phyloP scores from a whole-genome alignment of 345 rosid species.

The Mallotus nudiflorus region DNA sequence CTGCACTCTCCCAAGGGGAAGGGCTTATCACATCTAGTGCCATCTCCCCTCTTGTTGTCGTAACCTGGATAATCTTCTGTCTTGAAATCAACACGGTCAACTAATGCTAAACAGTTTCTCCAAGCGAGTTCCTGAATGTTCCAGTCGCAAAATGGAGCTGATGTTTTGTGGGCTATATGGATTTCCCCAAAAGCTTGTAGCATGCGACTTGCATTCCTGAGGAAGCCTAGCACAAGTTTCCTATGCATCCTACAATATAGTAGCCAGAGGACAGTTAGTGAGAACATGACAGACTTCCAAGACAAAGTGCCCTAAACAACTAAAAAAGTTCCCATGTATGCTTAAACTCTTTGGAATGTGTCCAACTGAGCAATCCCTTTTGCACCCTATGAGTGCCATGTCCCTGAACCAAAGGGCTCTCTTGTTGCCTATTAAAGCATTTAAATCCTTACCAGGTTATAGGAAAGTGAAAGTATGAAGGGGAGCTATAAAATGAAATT shows the following conservation, averaged over 20 bases:
- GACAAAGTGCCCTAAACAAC: slow-evolving; percentile 5
- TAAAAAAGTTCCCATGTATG: neutral
- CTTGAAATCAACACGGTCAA: slow-evolving; percentile 28
- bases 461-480: neutral
- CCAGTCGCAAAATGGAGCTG: slow-evolving; percentile 49
- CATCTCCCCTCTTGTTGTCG: slow-evolving; percentile 52
- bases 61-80: slow-evolving; percentile 49
- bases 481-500: neutral
- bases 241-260: slow-evolving; percentile 46
- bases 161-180: slow-evolving; percentile 61
- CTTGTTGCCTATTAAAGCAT: too few species aligned
- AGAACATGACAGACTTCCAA: neutral
- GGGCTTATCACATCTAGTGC: slow-evolving; percentile 43
- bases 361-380: neutral
- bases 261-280: neutral
- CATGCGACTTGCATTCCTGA: slow-evolving; percentile 45
- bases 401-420: too few species aligned
- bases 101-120: slow-evolving; percentile 31
- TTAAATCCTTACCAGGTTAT: neutral
- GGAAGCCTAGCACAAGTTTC: slow-evolving; percentile 42
- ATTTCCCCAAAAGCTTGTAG: slow-evolving; percentile 45
- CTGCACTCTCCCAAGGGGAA: slow-evolving; percentile 50
- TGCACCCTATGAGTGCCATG: neutral
- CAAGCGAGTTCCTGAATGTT: slow-evolving; percentile 52
- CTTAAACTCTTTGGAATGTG: neutral